Conservation (phyloP, 768 basidiomycete species). For the Suillus paluster region DNA sequence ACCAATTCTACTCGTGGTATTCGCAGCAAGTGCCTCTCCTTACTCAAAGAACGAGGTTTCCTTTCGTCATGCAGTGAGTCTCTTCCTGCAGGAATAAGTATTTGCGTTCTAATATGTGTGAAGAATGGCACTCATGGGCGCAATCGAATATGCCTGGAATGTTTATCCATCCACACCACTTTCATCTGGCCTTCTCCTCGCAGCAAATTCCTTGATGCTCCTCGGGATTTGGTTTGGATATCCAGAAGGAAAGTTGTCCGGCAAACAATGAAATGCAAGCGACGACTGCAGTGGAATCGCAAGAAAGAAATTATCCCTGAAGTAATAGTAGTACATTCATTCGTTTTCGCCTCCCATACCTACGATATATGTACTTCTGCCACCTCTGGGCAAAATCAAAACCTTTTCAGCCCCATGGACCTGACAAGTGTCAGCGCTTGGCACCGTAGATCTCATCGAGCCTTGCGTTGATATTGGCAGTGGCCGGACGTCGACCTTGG, state of each 20-base stretch:
- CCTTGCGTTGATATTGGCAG: slow-evolving; percentile 55
- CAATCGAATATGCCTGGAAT: slow-evolving; percentile 88
- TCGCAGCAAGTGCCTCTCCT: slow-evolving; percentile 88
- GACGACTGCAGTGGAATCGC: slow-evolving; percentile 1
- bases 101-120: slow-evolving; percentile 7
- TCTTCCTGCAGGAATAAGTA: background rate
- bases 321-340: slow-evolving; percentile 14
- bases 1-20: slow-evolving; percentile 99
- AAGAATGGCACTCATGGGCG: slow-evolving; percentile 63
- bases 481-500: slow-evolving; percentile 69
- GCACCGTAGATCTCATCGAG: slow-evolving; percentile 62
- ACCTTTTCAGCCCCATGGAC: slow-evolving; percentile 83
- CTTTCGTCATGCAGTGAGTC: slow-evolving; percentile 62
- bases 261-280: background rate
- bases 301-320: background rate
- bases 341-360: slow-evolving; percentile 57
- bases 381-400: slow-evolving; percentile 81
- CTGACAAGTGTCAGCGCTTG: slow-evolving; percentile 81
- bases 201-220: slow-evolving; percentile 55
- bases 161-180: slow-evolving; percentile 77
- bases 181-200: slow-evolving; percentile 62
- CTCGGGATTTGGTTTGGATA: slow-evolving; percentile 59
- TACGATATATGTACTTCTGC: slow-evolving; percentile 80
- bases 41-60: slow-evolving; percentile 73
- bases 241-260: slow-evolving; percentile 39